phyloP scores from a whole-genome alignment of 2,329 filamentous ascomycete genomes.

The Aureobasidium sp. region DNA sequence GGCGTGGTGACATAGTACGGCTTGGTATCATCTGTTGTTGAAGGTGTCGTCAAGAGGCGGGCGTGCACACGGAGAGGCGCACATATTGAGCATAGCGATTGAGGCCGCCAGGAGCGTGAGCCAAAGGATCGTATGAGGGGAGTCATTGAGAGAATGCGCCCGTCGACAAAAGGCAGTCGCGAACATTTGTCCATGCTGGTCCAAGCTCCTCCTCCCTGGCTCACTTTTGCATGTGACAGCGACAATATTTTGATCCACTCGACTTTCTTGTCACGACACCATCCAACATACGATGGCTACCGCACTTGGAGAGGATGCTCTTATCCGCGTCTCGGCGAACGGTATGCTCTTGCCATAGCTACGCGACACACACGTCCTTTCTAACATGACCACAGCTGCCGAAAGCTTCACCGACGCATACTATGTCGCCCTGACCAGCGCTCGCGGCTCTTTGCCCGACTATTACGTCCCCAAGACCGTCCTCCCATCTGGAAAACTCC shows the following conservation, averaged over 20 bases:
- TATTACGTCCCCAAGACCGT: conserved; percentile 61
- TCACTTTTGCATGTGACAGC: conserved; percentile 4
- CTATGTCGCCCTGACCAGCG: conserved; percentile 62
- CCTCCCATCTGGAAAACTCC: conserved; percentile 42
- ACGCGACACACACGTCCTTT: neutral
- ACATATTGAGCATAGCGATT: conserved; percentile 23
- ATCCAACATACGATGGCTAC: neutral
- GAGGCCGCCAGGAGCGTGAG: conserved; percentile 26
- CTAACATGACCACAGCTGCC: conserved; percentile 40
- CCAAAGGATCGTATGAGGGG: conserved; percentile 23
- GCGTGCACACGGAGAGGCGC: neutral
- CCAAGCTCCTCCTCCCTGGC: neutral
- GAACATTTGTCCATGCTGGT: neutral
- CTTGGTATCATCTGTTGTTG: conserved; percentile 40
- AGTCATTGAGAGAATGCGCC: conserved; percentile 15
- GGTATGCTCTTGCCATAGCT: neutral
- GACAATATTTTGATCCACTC: neutral
- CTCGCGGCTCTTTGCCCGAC: conserved; percentile 47
- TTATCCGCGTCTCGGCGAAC: conserved; percentile 14
- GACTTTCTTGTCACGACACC: neutral
- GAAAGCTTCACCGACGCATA: conserved; percentile 63
- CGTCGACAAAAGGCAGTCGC: neutral
- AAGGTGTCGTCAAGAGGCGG: conserved; percentile 10
- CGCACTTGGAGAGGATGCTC: conserved; percentile 9
- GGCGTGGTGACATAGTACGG: conserved; percentile 94